Evolutionary conservation across 805 yeast genomes (phyloP).

Genomic region (Jamesozyma lodderae): DNA sequence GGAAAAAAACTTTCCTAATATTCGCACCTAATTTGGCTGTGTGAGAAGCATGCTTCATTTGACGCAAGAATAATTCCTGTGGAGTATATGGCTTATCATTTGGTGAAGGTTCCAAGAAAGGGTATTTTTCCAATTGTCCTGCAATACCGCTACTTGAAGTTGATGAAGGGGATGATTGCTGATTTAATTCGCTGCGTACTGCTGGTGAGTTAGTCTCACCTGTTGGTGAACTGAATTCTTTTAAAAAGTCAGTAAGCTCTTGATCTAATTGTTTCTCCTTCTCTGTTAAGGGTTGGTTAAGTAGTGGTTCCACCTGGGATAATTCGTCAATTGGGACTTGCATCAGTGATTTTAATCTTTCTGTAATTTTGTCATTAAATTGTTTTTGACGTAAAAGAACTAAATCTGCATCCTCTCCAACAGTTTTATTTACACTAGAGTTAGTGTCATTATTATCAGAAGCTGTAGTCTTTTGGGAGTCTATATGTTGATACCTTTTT

Average conservation of each 20-base stretch:
- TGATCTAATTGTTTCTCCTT: constrained; percentile 28
- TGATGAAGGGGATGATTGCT: not conserved
- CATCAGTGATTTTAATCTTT: constrained; percentile 8
- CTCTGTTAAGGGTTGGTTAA: constrained; percentile 8
- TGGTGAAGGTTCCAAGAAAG: constrained; percentile 54
- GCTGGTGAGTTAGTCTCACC: not conserved
- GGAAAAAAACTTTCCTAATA: constrained; percentile 53
- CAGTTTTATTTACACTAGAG: not conserved
- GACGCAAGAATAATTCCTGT: constrained; percentile 72
- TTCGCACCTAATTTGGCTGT: constrained; percentile 57
- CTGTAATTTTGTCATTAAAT: constrained; percentile 2
- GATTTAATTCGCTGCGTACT: too few species aligned
- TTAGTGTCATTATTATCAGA: too few species aligned
- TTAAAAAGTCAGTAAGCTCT: constrained; percentile 23
- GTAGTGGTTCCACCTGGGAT: constrained; percentile 1
- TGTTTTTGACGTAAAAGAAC: constrained; percentile 19
- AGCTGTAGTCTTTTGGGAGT: too few species aligned
- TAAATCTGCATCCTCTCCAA: constrained; percentile 15
- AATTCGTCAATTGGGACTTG: constrained; percentile 4
- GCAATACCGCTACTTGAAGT: not conserved
- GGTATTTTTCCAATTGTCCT: constrained; percentile 29
- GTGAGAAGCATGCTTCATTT: constrained; percentile 48
- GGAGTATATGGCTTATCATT: constrained; percentile 58
- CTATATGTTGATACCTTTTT: not conserved
- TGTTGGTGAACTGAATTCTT: constrained; percentile 11